Percentiles rank a stretch among this genome's conserved stretches.
phyloP scores from a whole-genome alignment of 192 early-diverging fungal genomes.

The Coemansia sp. region DNA sequence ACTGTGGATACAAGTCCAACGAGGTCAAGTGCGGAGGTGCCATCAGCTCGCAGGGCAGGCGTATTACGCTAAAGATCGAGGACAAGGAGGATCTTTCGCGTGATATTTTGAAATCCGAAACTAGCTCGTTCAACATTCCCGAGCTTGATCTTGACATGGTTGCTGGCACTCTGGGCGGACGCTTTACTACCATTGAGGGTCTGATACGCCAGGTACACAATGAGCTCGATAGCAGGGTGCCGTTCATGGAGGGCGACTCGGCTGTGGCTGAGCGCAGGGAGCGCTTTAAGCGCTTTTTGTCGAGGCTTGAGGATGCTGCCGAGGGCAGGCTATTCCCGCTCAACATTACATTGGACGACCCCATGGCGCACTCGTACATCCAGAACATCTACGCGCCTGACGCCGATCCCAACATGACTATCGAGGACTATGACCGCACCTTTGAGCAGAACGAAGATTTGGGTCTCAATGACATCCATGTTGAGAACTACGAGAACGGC shows the following conservation, averaged over 20 bases:
- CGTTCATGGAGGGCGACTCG: conserved; percentile 79
- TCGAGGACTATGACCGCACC: conserved; percentile 82
- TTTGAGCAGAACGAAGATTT: conserved; percentile 88
- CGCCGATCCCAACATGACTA: conserved; percentile 91
- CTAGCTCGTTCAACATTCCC: conserved; percentile 87
- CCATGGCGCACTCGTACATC: conserved; percentile 87
- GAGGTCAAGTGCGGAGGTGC: conserved; percentile 96
- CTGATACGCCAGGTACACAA: conserved; percentile 87
- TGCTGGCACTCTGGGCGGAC: conserved; percentile 89
- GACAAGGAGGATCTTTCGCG: conserved; percentile 90
- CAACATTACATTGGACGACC: conserved; percentile 90
- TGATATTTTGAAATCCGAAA: conserved; percentile 95
- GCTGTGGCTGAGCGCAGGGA: conserved; percentile 55
- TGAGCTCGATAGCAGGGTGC: conserved; percentile 70
- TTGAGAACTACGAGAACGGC: conserved; percentile 67
- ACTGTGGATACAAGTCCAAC: conserved; percentile 94
- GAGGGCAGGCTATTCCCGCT: conserved; percentile 60
- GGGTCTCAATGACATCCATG: conserved; percentile 88
- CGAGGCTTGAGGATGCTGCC: conserved; percentile 68
- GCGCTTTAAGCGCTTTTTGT: conserved; percentile 72
- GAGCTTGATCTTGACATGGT: conserved; percentile 88
- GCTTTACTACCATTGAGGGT: conserved; percentile 96
- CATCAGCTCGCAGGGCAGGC: conserved; percentile 75
- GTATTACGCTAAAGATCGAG: conserved; percentile 81
- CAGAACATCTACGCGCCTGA: conserved; percentile 96